These are phyloP conservation scores for Santalum album DNA, from an alignment of 164 flowering plant species.

Conservation along the genomic window DNA sequence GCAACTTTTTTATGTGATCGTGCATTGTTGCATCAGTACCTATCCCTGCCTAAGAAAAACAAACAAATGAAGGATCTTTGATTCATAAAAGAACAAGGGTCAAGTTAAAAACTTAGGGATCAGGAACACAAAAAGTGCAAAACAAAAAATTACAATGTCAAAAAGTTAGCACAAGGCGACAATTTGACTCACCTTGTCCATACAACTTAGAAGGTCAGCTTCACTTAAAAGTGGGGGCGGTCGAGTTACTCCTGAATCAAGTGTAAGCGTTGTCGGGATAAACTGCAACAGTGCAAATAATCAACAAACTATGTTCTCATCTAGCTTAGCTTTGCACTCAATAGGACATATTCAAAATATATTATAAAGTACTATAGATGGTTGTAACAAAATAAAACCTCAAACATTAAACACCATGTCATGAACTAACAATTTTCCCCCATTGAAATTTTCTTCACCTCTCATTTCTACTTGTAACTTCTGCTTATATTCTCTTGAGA, in stretches of 20 bases:
- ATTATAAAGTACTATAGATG: too few relatives aligned
- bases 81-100: background rate
- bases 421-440: too few relatives aligned
- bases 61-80: conserved; percentile 4
- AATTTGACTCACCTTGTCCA: conserved; percentile 73
- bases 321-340: background rate
- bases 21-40: conserved; percentile 99
- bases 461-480: too few relatives aligned
- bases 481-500: too few relatives aligned
- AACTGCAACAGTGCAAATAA: conserved; percentile 45
- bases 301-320: background rate
- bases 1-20: conserved; percentile 94
- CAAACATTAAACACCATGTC: too few relatives aligned
- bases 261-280: conserved; percentile 67
- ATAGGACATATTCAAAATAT: too few relatives aligned
- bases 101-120: background rate
- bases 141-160: background rate
- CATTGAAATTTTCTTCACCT: too few relatives aligned
- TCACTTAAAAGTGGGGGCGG: conserved; percentile 96
- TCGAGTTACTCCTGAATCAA: conserved; percentile 89
- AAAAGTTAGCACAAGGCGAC: background rate
- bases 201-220: conserved; percentile 84
- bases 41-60: conserved; percentile 66
- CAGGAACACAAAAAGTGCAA: background rate
- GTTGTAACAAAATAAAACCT: too few relatives aligned